Base-by-base conservation (phyloP, 495 filamentous ascomycete genomes). In the Xylaria telfairii region DNA sequence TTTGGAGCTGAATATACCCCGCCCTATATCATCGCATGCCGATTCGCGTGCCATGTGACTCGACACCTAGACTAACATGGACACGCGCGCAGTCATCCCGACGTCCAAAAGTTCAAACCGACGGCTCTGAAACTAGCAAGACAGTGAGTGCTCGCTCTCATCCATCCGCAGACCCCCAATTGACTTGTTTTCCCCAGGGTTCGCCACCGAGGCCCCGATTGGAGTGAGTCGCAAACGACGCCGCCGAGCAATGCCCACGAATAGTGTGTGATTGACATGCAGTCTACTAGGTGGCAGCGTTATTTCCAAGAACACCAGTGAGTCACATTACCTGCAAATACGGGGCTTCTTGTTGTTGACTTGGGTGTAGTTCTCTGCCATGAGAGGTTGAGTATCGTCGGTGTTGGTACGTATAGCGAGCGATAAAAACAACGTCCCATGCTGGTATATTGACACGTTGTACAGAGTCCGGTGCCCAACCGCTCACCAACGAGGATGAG, bases 131-230 rank as follows among this genome's bases (percentile, higher is more conserved):
- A 92, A 85, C 91, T 99, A 86, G 92, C 93, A 71, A 98, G 98
- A 88, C 92, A 93, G 93, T 97, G 87, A 84, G 92, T 83, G 60
- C 59, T 13, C 47, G 39, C 56, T 44, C 71, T 74, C 57, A 70
- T 54, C 64, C 53, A 61, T 70, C 61, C 69, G 54, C 53, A 64
- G 66, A 42, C 76, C 67, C 76, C 74, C 78, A 80, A 81, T 78
- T 82, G 82, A 83, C 82, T 42, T 37, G 53, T 70, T 72, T 19
- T 47, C 59, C 72, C 73, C 79, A 97, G 93, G 81, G 90, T 97
- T 75, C 93, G 96, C 75, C 96, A 99, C 82, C 92, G 96, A 81
- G 96, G 96, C 76, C 96, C 96, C 73, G 96, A 99, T 87, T 98
- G 96, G 96, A 98, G 95, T 97, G 84, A 92, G 93, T 82, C 71